Percentiles rank a stretch among this genome's conserved stretches.
Conservation (phyloP, 106 monocot genomes). For the Dioscorea dumetorum region DNA sequence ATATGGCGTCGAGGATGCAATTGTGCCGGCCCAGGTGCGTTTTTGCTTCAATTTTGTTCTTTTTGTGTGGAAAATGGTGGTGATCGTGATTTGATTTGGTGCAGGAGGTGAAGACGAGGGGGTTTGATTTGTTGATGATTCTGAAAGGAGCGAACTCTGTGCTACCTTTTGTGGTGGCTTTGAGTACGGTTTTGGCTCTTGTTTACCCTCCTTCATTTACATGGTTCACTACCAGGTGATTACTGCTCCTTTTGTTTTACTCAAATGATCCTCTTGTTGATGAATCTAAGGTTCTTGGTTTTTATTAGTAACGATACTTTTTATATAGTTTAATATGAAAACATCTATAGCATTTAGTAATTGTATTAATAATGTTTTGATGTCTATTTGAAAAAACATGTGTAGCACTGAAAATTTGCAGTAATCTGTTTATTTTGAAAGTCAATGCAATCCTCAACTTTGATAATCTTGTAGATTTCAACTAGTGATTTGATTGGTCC, state of each 20-base stretch:
- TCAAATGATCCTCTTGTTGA: too few species aligned
- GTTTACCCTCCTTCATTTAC: constrained; percentile 91
- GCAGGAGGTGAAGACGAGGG: constrained; percentile 24
- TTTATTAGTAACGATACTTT: too few species aligned
- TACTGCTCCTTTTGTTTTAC: background rate
- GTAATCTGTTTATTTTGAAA: too few species aligned
- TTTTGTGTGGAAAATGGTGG: background rate
- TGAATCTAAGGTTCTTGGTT: too few species aligned
- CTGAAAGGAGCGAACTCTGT: constrained; percentile 73
- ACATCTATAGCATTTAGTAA: too few species aligned
- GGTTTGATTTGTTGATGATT: constrained; percentile 42
- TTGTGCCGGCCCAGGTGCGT: constrained; percentile 1
- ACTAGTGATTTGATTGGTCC: too few species aligned
- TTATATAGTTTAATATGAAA: too few species aligned
- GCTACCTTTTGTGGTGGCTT: constrained; percentile 79
- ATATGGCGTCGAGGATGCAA: constrained; percentile 6
- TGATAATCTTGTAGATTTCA: too few species aligned
- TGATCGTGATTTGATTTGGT: background rate
- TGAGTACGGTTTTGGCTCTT: constrained; percentile 83
- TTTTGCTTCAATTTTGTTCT: background rate
- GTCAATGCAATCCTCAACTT: too few species aligned
- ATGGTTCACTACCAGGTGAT: constrained; percentile 95
- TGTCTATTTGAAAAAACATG: too few species aligned
- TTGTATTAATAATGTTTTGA: too few species aligned
- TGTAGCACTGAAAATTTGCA: too few species aligned